Base-by-base conservation (phyloP, 179 eudicot genomes). In the Monotropa hypopitys region DNA sequence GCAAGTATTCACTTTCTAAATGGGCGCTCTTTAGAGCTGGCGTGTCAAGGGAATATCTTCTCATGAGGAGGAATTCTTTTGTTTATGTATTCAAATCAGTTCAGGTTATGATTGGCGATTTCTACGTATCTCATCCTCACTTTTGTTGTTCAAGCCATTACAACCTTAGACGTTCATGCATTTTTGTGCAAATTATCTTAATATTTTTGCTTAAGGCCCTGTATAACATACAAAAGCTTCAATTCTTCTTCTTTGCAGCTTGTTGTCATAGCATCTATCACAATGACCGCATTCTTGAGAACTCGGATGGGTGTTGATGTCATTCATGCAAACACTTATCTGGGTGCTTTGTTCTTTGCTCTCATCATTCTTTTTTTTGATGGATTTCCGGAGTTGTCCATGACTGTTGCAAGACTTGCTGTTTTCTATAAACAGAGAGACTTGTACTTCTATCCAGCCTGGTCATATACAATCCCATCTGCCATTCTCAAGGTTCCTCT, bases 361-460 rank as follows among this genome's bases (percentile, higher is more conserved):
- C 94, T 94, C 76, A 26, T 84, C 46, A 81, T 86, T 61, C 84
- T 94, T 79, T 87, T 94, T 30, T 87, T 88, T 70, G 91, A 94
- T 77, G 97, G 96, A 69, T 80, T 88, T 62, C 91, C 96, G 0
- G 96, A 94, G 79, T 70, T 86, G 70, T 9, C 87, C 4, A 72
- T 94, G 90, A 90, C 90, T 61, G 79, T 89, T 76, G 82, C 83
- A 83, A 90, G 97, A 77, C 96, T 92, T 82, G 80, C 87, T 67
- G 80, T 89, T 77, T 94, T 92, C 84, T 92, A 87, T 77, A 94
- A 92, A 81, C 97, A 92, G 70, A 88, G 96, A 81, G 94, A 94
- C 61, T 81, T 92, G 75, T 86, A 79, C 81, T 89, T 90, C 56
- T 94, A 92, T 71, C 98, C 98, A 38, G 91, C 94, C n/a, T 94